Conservation (phyloP, 768 basidiomycete species). For the Naganishia onofrii region DNA sequence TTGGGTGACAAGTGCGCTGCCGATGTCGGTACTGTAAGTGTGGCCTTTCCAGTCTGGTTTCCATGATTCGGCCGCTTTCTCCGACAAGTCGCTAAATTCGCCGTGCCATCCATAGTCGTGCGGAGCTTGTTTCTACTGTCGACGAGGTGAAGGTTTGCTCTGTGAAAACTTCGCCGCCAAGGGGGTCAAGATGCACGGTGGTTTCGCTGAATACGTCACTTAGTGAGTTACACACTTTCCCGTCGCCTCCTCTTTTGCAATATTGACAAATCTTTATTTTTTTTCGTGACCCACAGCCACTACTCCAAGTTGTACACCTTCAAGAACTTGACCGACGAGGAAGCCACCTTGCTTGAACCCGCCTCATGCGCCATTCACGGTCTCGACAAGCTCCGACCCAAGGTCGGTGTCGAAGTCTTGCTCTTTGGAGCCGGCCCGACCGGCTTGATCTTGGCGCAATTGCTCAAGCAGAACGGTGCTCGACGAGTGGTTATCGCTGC, state of each 20-base stretch:
- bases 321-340: slow-evolving; percentile 79
- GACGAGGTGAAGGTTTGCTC: slow-evolving; percentile 72
- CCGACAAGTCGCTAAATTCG: neutral
- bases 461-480: slow-evolving; percentile 83
- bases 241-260: too few species aligned
- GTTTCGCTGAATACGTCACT: slow-evolving; percentile 83
- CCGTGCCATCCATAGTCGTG: slow-evolving; percentile 53
- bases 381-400: slow-evolving; percentile 77
- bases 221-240: too few species aligned
- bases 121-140: slow-evolving; percentile 80
- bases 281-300: slow-evolving; percentile 59
- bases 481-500: slow-evolving; percentile 71
- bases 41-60: neutral
- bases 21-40: slow-evolving; percentile 69
- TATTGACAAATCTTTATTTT: too few species aligned
- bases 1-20: slow-evolving; percentile 80
- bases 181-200: slow-evolving; percentile 77
- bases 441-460: slow-evolving; percentile 82
- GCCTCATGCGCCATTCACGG: slow-evolving; percentile 90
- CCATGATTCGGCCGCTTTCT: slow-evolving; percentile 6
- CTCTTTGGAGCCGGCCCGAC: slow-evolving; percentile 88
- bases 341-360: slow-evolving; percentile 82
- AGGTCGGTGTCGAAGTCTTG: slow-evolving; percentile 79
- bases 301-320: slow-evolving; percentile 82
- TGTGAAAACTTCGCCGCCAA: slow-evolving; percentile 81